Percentiles rank a stretch among this genome's conserved stretches.
Evolutionary conservation across 768 basidiomycete species (phyloP).

Genomic region (Galerina marginata): DNA sequence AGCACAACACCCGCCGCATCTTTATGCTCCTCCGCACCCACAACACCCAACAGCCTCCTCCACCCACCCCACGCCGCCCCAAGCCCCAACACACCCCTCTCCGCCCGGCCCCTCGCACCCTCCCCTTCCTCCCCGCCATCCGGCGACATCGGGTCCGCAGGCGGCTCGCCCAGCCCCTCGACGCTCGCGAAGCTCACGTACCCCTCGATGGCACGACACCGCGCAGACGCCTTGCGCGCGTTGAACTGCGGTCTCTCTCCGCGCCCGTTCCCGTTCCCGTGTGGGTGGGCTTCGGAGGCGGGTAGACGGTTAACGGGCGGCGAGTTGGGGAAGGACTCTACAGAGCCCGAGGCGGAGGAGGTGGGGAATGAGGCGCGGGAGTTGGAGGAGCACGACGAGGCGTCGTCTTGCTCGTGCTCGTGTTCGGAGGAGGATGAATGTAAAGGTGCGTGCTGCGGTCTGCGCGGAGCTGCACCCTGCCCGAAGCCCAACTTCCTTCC

Average conservation of each 20-base stretch:
- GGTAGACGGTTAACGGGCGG: constrained; percentile 6
- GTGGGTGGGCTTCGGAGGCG: constrained; percentile 2
- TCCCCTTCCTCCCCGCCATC: constrained; percentile 14
- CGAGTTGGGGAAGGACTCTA: not conserved
- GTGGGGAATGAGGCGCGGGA: constrained; percentile 13
- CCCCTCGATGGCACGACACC: constrained; percentile 60
- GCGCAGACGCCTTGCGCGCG: constrained; percentile 62
- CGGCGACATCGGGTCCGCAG: constrained; percentile 34
- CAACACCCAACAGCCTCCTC: constrained; percentile 11
- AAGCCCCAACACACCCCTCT: not conserved
- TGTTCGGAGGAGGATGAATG: not conserved
- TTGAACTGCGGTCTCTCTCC: constrained; percentile 53
- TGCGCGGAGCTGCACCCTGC: not conserved
- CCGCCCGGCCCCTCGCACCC: constrained; percentile 7
- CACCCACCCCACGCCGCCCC: constrained; percentile 10
- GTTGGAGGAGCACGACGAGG: constrained; percentile 12
- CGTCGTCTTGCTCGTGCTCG: constrained; percentile 1
- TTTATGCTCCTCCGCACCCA: not conserved
- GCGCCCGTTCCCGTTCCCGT: too few relatives aligned
- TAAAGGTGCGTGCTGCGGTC: not conserved
- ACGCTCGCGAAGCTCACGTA: constrained; percentile 73
- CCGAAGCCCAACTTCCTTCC: not conserved
- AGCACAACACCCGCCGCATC: constrained; percentile 16
- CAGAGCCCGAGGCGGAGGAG: not conserved
- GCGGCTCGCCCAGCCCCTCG: constrained; percentile 69